These are phyloP conservation scores for Davidsoniella virescens DNA, from an alignment of 2,329 filamentous ascomycete genomes.

Conservation along the genomic window DNA sequence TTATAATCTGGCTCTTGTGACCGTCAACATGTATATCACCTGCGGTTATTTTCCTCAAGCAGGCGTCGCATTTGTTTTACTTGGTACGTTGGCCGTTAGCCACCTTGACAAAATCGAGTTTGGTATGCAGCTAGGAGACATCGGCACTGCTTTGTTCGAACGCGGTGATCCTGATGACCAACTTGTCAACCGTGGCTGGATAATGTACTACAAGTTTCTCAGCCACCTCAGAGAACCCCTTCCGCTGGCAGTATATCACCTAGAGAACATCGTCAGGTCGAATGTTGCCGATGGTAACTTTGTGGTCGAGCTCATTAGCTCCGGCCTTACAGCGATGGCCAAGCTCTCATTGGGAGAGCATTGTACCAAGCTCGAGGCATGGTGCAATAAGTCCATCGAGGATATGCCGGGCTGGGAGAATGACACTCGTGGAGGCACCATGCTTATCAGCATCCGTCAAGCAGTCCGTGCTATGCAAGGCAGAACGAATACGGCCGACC, in stretches of 20 bases:
- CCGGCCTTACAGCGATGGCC: slow-evolving; percentile 49
- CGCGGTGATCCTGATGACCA: slow-evolving; percentile 45
- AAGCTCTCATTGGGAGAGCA: slow-evolving; percentile 57
- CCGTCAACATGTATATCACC: slow-evolving; percentile 49
- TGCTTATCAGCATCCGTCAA: slow-evolving; percentile 51
- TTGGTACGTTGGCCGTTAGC: slow-evolving; percentile 49
- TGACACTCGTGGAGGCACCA: slow-evolving; percentile 54
- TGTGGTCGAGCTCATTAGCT: slow-evolving; percentile 53
- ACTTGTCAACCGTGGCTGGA: slow-evolving; percentile 46
- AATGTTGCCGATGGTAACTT: slow-evolving; percentile 52
- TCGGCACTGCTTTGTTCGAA: slow-evolving; percentile 48
- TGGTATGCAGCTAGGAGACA: slow-evolving; percentile 46
- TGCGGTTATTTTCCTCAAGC: slow-evolving; percentile 53
- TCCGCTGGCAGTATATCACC: slow-evolving; percentile 36
- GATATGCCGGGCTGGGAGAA: slow-evolving; percentile 57
- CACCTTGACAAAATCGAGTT: slow-evolving; percentile 57
- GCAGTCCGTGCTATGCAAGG: slow-evolving; percentile 55
- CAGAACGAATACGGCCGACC: slow-evolving; percentile 41
- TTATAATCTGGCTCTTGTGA: slow-evolving; percentile 51
- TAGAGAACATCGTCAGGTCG: slow-evolving; percentile 51
- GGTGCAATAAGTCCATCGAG: slow-evolving; percentile 54
- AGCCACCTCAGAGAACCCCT: slow-evolving; percentile 54
- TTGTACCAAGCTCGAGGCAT: slow-evolving; percentile 50
- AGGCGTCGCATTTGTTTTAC: slow-evolving; percentile 49
- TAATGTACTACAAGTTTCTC: slow-evolving; percentile 52